Percentiles rank a stretch among this genome's conserved stretches.
These are phyloP conservation scores for Ampelocalamus luodianensis DNA, from an alignment of 176 grass and related monocot species.

Conservation along the genomic window DNA sequence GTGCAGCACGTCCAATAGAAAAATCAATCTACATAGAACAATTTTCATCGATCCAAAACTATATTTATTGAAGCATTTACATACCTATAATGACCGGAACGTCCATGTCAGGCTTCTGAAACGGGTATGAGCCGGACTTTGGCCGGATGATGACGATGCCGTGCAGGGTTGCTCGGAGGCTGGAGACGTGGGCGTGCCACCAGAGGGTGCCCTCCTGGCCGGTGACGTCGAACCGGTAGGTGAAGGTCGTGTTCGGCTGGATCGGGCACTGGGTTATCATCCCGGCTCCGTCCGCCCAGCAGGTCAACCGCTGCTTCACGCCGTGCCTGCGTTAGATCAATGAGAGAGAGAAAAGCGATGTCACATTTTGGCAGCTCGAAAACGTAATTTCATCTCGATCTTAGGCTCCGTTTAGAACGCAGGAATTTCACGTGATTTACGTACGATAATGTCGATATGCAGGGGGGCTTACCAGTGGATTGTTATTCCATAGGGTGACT, in stretches of 20 bases:
- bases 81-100: neutral
- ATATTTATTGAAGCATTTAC: neutral
- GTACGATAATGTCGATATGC: too few relatives aligned
- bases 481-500: too few relatives aligned
- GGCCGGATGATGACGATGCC: neutral
- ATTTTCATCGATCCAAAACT: neutral
- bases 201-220: too few relatives aligned
- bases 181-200: slow-evolving; percentile 22
- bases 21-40: neutral
- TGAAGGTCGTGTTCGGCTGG: too few relatives aligned
- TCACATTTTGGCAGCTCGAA: too few relatives aligned
- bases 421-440: too few relatives aligned
- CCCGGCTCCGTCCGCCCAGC: neutral
- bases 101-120: neutral
- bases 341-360: too few relatives aligned
- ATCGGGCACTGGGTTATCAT: slow-evolving; percentile 26
- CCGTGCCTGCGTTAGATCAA: slow-evolving; percentile 29
- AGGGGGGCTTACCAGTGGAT: too few relatives aligned
- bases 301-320: neutral
- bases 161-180: slow-evolving; percentile 10
- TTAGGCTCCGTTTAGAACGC: too few relatives aligned
- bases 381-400: too few relatives aligned
- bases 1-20: too few relatives aligned
- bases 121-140: neutral
- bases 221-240: too few relatives aligned